Conservation (phyloP, 805 yeast species). For the Yarrowia divulgata region DNA sequence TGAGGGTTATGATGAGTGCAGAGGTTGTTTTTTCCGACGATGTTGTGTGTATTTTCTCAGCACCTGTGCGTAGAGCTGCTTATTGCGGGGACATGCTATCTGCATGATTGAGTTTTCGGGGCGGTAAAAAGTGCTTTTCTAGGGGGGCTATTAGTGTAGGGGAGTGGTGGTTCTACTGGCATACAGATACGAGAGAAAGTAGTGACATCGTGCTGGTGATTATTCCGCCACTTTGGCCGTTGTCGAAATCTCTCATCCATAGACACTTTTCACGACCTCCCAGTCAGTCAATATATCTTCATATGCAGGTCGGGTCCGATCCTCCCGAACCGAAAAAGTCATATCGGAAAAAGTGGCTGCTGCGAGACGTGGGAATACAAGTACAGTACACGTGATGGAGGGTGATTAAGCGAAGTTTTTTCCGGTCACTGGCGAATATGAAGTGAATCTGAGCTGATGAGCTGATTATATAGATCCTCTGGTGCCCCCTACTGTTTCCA, state of each 20-base stretch:
- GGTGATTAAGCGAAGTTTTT: not conserved
- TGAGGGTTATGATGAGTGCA: not conserved
- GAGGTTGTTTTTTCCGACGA: not conserved
- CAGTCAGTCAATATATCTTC: not conserved
- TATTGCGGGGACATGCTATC: conserved; percentile 32
- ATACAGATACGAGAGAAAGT: no score
- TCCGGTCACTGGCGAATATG: no score
- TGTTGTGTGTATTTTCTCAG: conserved; percentile 1
- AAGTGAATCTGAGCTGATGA: no score
- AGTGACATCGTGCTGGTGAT: no score
- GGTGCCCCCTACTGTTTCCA: no score
- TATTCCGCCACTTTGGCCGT: no score
- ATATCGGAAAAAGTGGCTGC: not conserved
- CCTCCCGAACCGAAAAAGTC: conserved; percentile 21
- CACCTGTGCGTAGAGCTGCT: conserved; percentile 7
- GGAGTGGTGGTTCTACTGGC: not conserved
- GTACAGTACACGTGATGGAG: not conserved
- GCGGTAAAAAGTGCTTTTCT: conserved; percentile 11
- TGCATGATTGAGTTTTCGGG: conserved; percentile 39
- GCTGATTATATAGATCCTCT: no score
- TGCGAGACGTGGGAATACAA: not conserved
- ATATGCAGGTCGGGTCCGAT: conserved; percentile 30
- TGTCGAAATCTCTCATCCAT: no score
- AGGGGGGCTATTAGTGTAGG: not conserved
- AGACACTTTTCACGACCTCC: no score